Evolutionary conservation across 106 monocot species (phyloP), one percentile per base, ranked within the genome.

Genomic region (Triglochin maritima): DNA sequence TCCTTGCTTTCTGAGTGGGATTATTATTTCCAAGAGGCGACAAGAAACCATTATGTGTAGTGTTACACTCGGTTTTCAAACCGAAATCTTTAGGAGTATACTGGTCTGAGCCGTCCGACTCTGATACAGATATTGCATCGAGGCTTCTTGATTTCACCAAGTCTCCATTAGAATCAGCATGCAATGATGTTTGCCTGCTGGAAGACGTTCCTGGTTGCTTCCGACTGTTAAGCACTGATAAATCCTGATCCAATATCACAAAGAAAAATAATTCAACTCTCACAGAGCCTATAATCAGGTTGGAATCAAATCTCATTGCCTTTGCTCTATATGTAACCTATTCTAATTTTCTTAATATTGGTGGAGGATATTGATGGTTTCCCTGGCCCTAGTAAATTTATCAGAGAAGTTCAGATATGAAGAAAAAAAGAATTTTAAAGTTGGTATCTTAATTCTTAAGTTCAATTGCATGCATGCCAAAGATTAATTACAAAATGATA

Each of bases 91-190:
- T 80, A 58, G 86, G 86, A 4, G 82, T 86, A 69, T 81, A 76
- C 70, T 69, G 71, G 53, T 78, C 89, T 44, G 89, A 89, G 60
- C 89, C 79, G 12, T 92, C 89, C 44, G 89, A 89, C 60, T 86
- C 80, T 4, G 83, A 73, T 59, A 72, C 83, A 6, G 98, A 89
- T 65, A 80, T 74, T 6, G 80, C 76, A 77, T 92, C 91, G 57
- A 86, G 84, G 71, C 91, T 98, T 73, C 71, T 74, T 6, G 84
- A 86, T 53, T 80, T 88, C 50, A 52, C 17, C 43, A 92, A 80
- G 49, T 73, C 75, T n/a, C 51, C 79, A 65, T 68, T 82, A 2
- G 71, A 69, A 50, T 81, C 81, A 47, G 45, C 64, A 47, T 53
- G 63, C 17, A 65, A 57, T 49, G 64, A 46, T 15, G 73, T 54